Conservation (phyloP, 2,329 filamentous ascomycete species). For the Penicillium crustosum region DNA sequence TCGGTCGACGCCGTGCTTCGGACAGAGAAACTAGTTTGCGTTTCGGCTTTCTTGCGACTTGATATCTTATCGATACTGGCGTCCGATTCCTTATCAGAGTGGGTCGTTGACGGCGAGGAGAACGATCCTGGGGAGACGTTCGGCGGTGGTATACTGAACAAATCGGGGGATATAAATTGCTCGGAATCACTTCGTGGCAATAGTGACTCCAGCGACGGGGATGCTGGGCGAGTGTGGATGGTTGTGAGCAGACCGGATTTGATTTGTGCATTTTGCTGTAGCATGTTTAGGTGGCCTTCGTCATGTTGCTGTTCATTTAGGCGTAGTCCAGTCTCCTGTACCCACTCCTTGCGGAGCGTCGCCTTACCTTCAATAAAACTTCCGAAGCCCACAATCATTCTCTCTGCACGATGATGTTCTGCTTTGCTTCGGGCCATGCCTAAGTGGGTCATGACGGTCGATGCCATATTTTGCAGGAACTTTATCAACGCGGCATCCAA, state of each 20-base stretch:
- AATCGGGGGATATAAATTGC: background rate
- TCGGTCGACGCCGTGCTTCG: conserved; percentile 1
- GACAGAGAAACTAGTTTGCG: background rate
- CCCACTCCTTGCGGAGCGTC: conserved; percentile 28
- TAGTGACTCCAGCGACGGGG: background rate
- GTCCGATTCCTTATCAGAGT: background rate
- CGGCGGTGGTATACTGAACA: background rate
- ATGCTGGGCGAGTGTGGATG: background rate
- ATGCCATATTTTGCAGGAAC: conserved; percentile 58
- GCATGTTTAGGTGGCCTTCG: conserved; percentile 22
- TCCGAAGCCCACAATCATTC: conserved; percentile 34
- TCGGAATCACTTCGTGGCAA: background rate
- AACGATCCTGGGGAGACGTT: background rate
- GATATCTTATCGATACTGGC: background rate
- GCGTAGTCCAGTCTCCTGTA: conserved; percentile 11
- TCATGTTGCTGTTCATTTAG: background rate
- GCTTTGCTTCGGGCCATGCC: conserved; percentile 46
- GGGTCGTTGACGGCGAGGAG: background rate
- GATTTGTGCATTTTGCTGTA: conserved; percentile 22
- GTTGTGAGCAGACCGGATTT: background rate
- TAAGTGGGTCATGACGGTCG: conserved; percentile 59
- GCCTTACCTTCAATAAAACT: conserved; percentile 52
- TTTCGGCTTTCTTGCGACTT: background rate
- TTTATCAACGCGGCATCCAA: conserved; percentile 41
- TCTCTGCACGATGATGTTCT: conserved; percentile 12